Percentiles rank a stretch among this genome's conserved stretches.
These are phyloP conservation scores for Trametes cubensis DNA, from an alignment of 768 basidiomycete species.

Conservation along the genomic window DNA sequence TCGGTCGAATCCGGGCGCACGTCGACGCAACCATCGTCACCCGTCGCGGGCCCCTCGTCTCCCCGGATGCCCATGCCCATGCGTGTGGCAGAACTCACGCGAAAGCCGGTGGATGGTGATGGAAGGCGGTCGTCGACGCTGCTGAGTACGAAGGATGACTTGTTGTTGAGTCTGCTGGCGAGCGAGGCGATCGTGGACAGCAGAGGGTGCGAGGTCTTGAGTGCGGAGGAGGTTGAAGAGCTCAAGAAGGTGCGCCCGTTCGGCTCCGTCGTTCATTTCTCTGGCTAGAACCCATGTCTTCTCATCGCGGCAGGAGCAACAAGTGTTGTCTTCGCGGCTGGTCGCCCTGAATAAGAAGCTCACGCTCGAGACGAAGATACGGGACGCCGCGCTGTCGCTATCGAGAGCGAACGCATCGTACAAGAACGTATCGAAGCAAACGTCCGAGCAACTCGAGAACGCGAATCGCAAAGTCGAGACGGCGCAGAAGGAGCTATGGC, in stretches of 20 bases:
- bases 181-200: conserved; percentile 96
- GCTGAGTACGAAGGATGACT: conserved; percentile 73
- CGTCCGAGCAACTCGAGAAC: conserved; percentile 68
- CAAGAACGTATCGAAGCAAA: conserved; percentile 63
- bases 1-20: conserved; percentile 34
- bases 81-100: conserved; percentile 37
- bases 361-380: conserved; percentile 81
- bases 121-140: conserved; percentile 48
- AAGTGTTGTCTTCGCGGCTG: conserved; percentile 65
- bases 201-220: conserved; percentile 75
- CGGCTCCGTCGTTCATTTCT: conserved; percentile 34
- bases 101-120: conserved; percentile 39
- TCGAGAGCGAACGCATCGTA: conserved; percentile 64
- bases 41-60: conserved; percentile 47
- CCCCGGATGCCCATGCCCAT: conserved; percentile 36
- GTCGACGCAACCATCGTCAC: conserved; percentile 34
- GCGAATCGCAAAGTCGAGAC: conserved; percentile 74
- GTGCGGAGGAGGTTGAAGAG: conserved; percentile 70
- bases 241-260: conserved; percentile 66
- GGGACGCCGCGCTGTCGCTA: conserved; percentile 80
- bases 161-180: conserved; percentile 86
- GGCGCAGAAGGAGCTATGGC: conserved; percentile 72
- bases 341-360: conserved; percentile 74
- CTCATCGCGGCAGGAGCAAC: conserved; percentile 61
- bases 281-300: conserved; percentile 23